Evolutionary conservation across 345 rosid species (phyloP), one percentile per base, ranked within the genome.

Genomic region (Salix caprea): DNA sequence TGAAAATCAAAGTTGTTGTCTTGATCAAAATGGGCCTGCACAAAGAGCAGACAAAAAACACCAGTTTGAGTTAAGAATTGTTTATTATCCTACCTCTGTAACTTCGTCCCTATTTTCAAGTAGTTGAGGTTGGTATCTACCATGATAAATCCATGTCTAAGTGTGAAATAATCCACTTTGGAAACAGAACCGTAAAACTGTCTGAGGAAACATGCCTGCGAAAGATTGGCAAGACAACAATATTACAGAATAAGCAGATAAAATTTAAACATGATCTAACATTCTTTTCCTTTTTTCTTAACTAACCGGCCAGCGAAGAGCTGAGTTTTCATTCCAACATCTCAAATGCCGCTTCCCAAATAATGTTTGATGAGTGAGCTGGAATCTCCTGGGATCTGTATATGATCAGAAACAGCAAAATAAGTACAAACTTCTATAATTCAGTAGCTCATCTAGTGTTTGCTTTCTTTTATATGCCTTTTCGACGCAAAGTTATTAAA

Each of bases 81-180:
- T 58, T 58, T 9, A 23, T 23, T 23, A 23, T 10, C 28, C 14
- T 58, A 3, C 23, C 28, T 23, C 28, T n/a, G 4, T 23, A 58
- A n/a, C 10, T n/a, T 10, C 4, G 62, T 58, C 14, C 12, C 28
- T n/a, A 3, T 58, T 40, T 58, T 58, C 28, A 58, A 9, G 28
- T 58, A 24, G 32, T 16, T 15, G 56, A 42, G 28, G 3, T 4
- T 5, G 18, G 8, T 12, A 39, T 52, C 10, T 90, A 94, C 98
- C 90, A 13, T 76, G 56, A 92, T 82, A 78, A 94, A 94, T 75
- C 98, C 98, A 81, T 92, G 94, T 58, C 98, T 82, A 16, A 94
- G 85, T 12, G 94, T 88, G 50, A 94, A 73, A 74, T 90, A 94
- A 79, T 94, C 98, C 16, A 81, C 89, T 85, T 83, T 91, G 64